Evolutionary conservation across 2,329 filamentous ascomycete genomes (phyloP).

Genomic region (Xylaria sp.): DNA sequence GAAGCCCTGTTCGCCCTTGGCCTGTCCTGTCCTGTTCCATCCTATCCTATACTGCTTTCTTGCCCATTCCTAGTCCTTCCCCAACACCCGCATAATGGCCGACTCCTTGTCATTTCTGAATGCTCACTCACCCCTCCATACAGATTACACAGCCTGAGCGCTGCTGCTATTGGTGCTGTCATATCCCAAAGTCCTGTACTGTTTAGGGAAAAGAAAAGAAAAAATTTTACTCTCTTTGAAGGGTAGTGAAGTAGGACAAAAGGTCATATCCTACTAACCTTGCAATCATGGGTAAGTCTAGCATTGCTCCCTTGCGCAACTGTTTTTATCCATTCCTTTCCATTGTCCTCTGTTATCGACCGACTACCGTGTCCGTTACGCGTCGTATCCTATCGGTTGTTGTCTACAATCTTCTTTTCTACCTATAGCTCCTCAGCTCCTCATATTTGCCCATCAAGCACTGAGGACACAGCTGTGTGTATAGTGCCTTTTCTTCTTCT

Average conservation of each 20-base stretch:
- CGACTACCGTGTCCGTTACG: conserved; percentile 4
- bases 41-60: conserved; percentile 22
- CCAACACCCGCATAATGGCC: conserved; percentile 41
- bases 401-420: conserved; percentile 18
- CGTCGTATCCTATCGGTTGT: conserved; percentile 24
- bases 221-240: conserved; percentile 31
- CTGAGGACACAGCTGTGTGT: conserved; percentile 33
- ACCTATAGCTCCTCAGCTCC: conserved; percentile 46
- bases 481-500: conserved; percentile 37
- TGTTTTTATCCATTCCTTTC: conserved; percentile 22
- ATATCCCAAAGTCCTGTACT: conserved; percentile 41
- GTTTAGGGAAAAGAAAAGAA: conserved; percentile 44
- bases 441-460: conserved; percentile 70
- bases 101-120: conserved; percentile 47
- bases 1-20: conserved; percentile 22
- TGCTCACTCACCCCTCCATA: conserved; percentile 47
- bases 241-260: conserved; percentile 47
- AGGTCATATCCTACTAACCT: conserved; percentile 38
- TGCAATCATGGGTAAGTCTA: conserved; percentile 48
- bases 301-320: conserved; percentile 30
- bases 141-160: conserved; percentile 44
- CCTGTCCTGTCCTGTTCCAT: conserved; percentile 13
- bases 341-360: conserved; percentile 20
- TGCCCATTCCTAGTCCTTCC: conserved; percentile 30
- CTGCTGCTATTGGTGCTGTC: conserved; percentile 40